Base-by-base conservation (phyloP, 345 rosid species). In the Heritiera fomes region DNA sequence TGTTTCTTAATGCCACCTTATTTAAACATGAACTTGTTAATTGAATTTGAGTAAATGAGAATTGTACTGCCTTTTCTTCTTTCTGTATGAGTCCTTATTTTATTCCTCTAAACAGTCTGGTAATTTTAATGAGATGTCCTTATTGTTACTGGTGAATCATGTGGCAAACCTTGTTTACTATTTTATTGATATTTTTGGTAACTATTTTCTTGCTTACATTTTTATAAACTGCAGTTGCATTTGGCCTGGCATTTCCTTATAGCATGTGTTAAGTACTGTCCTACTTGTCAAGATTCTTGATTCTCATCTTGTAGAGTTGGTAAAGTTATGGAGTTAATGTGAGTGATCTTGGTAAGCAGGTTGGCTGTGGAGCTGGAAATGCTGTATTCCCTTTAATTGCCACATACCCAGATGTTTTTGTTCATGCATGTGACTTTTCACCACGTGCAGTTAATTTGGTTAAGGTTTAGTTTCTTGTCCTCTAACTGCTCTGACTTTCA, bases 281-380 rank as follows among this genome's bases (percentile, higher is more conserved):
- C 7, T 67, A 5, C 23, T 45, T 45, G n/a, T 46, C 17, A 46
- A 59, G 38, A 45, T 75, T 10, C 23, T 41, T 59, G 38, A 20
- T 52, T 38, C 55, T 47, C 38, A 41, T 52, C 69, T n/a, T 14
- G 41, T 23, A 23, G 28, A 23, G 28, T 23, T 73, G 30, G 10
- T 38, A 41, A 40, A 3, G 66, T 73, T 73, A 34, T 38, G 2
- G 34, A 50, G 45, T 56, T 62, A 53, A 58, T 20, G 28, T 72
- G 45, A 63, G 8, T 32, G 23, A 62, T 66, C 56, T 61, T 76
- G 77, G 53, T 79, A 8, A 72, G 76, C 87, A 95, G 99, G 89
- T 93, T 75, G 98, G 99, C 17, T 93, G 98, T 84, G 99, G 98
- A 77, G 96, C 94, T 86, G 98, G 97, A 82, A 95, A 93, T 84